A percentile compares a stretch with the other conserved stretches of the same genome.
phyloP scores from a whole-genome alignment of 306 rosid genomes.

The Dalbergia cultrata region DNA sequence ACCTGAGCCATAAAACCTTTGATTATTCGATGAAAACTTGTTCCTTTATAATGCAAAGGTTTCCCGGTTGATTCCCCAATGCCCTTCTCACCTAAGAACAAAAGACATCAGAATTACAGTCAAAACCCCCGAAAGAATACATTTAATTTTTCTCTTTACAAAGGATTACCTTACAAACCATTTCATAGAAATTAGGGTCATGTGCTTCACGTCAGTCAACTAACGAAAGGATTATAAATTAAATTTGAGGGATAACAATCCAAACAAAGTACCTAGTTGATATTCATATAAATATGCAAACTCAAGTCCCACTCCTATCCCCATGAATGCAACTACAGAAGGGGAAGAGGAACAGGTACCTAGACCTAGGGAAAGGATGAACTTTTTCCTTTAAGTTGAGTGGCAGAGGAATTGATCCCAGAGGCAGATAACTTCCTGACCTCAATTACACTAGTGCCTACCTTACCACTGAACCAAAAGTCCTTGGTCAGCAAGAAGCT shows the following conservation, averaged over 20 bases:
- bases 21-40: conserved; percentile 86
- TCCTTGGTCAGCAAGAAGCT: conserved; percentile 25
- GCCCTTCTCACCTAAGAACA: conserved; percentile 86
- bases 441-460: conserved; percentile 5
- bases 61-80: conserved; percentile 83
- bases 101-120: conserved; percentile 36
- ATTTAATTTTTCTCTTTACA: not conserved
- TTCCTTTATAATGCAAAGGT: conserved; percentile 89
- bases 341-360: not conserved
- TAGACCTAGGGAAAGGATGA: not conserved
- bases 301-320: not conserved
- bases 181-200: conserved; percentile 10
- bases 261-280: conserved; percentile 12
- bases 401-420: not conserved
- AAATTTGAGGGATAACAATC: conserved; percentile 1
- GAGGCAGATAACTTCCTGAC: conserved; percentile 11
- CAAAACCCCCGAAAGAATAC: conserved; percentile 30
- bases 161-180: conserved; percentile 7
- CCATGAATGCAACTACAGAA: not conserved
- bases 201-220: conserved; percentile 1
- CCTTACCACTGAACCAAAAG: not conserved
- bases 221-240: not conserved
- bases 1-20: conserved; percentile 99
- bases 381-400: conserved; percentile 1
- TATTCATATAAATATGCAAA: conserved; percentile 3